These are phyloP conservation scores for Hypoxylon sp. DNA, from an alignment of 2,329 filamentous ascomycete species.

Conservation along the genomic window DNA sequence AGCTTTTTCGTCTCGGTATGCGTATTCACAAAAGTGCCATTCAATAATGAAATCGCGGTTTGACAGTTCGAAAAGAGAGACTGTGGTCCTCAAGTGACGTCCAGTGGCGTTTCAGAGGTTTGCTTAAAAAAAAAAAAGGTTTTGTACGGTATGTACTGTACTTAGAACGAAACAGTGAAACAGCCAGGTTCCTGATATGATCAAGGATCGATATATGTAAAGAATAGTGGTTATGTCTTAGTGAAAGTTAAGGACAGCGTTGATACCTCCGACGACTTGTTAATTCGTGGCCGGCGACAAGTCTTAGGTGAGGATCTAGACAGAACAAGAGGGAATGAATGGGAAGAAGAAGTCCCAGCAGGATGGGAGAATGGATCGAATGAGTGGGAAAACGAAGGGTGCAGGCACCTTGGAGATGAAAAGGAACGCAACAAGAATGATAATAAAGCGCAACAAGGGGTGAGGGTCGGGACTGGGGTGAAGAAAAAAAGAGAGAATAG, in stretches of 20 bases:
- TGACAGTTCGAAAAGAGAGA: constrained; percentile 25
- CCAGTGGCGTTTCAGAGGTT: constrained; percentile 24
- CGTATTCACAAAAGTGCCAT: constrained; percentile 24
- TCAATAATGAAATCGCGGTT: constrained; percentile 16
- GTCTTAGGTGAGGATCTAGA: constrained; percentile 38
- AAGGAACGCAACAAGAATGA: constrained; percentile 42
- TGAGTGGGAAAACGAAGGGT: constrained; percentile 41
- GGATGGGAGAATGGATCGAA: constrained; percentile 43
- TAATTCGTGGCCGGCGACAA: constrained; percentile 51
- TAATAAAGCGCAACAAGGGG: constrained; percentile 42
- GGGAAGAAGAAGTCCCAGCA: constrained; percentile 47
- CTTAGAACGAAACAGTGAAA: constrained; percentile 55
- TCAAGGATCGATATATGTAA: constrained; percentile 46
- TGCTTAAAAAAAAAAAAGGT: constrained; percentile 22
- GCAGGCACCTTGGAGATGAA: constrained; percentile 43
- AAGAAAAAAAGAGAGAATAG: constrained; percentile 27
- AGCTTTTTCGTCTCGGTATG: constrained; percentile 24
- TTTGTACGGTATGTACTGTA: constrained; percentile 44
- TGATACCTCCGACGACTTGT: constrained; percentile 45
- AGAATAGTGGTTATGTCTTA: constrained; percentile 33
- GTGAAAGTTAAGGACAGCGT: constrained; percentile 49
- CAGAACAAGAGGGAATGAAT: constrained; percentile 47
- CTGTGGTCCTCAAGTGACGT: constrained; percentile 18
- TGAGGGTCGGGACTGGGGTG: constrained; percentile 15
- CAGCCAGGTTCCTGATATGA: constrained; percentile 54